These are phyloP conservation scores for Tulasnella sp. DNA, from an alignment of 768 basidiomycete genomes.

Conservation along the genomic window DNA sequence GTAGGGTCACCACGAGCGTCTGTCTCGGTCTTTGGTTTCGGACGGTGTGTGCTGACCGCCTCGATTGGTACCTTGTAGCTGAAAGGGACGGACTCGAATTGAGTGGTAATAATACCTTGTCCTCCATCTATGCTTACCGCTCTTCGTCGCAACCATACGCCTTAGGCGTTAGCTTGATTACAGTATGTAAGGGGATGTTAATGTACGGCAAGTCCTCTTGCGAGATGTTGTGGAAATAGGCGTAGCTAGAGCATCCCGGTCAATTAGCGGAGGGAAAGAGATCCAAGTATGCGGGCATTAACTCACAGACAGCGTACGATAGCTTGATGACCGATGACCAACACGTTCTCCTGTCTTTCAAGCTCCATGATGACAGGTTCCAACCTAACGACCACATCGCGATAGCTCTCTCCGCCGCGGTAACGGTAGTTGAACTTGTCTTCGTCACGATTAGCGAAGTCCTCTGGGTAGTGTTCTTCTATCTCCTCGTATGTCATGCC, in stretches of 20 bases:
- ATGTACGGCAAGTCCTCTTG: slow-evolving; percentile 95
- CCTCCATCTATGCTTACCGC: slow-evolving; percentile 36
- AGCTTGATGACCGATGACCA: slow-evolving; percentile 94
- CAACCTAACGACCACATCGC: slow-evolving; percentile 88
- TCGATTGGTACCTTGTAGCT: slow-evolving; percentile 15
- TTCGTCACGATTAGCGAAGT: slow-evolving; percentile 94
- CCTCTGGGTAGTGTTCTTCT: slow-evolving; percentile 93
- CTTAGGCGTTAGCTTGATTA: slow-evolving; percentile 96
- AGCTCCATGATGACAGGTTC: slow-evolving; percentile 99
- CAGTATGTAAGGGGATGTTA: slow-evolving; percentile 93
- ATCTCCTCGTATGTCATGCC: slow-evolving; percentile 99
- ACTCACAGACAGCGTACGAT: slow-evolving; percentile 52
- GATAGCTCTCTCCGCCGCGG: slow-evolving; percentile 92
- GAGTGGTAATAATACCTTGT: background rate
- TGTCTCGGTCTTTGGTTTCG: slow-evolving; percentile 11
- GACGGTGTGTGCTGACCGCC: slow-evolving; percentile 15
- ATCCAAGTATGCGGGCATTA: background rate
- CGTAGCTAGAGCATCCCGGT: slow-evolving; percentile 49
- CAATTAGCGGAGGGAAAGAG: background rate
- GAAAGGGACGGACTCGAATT: too few relatives aligned
- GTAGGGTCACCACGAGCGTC: background rate
- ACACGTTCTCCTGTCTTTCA: slow-evolving; percentile 92
- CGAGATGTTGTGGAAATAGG: slow-evolving; percentile 87
- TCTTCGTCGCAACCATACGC: slow-evolving; percentile 99
- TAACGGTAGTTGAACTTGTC: slow-evolving; percentile 99